Conservation (phyloP, 371 early-diverging fungal genomes). For the Circinella minor region DNA sequence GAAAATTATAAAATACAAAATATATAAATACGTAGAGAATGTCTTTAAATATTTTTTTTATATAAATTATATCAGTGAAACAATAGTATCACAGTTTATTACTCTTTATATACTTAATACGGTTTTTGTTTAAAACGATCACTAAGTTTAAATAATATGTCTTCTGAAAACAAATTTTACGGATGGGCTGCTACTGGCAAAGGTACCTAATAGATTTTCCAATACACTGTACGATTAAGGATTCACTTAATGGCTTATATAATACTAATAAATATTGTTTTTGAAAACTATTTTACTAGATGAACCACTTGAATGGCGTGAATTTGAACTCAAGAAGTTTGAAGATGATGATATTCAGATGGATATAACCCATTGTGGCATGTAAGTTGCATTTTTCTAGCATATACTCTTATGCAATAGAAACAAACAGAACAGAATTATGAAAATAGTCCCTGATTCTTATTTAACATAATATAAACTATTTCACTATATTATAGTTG, state of each 20-base stretch:
- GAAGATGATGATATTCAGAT: slow-evolving; percentile 60
- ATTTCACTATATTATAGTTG: slow-evolving; percentile 9
- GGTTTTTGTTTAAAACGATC: neutral
- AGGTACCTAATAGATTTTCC: slow-evolving; percentile 4
- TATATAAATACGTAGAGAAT: no score
- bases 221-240: neutral
- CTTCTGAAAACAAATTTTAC: slow-evolving; percentile 25
- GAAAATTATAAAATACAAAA: no score
- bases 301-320: slow-evolving; percentile 27
- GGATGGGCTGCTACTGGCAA: slow-evolving; percentile 36
- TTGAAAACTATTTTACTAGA: slow-evolving; percentile 5
- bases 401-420: no score
- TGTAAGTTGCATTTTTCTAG: neutral
- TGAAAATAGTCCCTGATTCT: no score
- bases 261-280: neutral
- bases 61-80: no score
- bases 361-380: slow-evolving; percentile 62
- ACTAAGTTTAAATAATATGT: neutral
- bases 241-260: no score
- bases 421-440: no score
- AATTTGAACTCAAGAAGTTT: slow-evolving; percentile 32
- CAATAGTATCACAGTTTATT: no score
- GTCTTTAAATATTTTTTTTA: no score
- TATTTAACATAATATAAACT: no score
- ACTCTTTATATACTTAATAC: neutral